Evolutionary conservation across 352 stramenopile genomes (phyloP), one percentile per base, ranked within the genome.

Genomic region (Pythium biforme): DNA sequence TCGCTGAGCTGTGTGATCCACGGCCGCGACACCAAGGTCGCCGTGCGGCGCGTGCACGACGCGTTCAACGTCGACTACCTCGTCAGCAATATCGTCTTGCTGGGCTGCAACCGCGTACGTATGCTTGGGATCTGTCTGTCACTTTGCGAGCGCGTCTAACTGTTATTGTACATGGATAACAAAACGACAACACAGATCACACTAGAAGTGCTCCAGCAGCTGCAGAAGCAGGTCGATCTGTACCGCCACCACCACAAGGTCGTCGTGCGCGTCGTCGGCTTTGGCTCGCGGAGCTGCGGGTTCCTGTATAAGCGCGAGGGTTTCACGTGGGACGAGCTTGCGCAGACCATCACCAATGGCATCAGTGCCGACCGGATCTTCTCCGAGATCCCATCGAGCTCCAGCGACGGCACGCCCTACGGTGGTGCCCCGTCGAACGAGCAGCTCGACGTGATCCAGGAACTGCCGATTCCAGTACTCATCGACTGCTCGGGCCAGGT

Each of bases 1-100:
- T 90, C 81, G 33, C 52, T 93, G 20, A 91, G 80, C 33, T 93
- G 83, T 65, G 76, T 93, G 27, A 89, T 93, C 53, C 73, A 73
- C 51, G 81, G 81, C 5, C 53, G 52, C 0, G 79, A 91, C 40
- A 93, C 83, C 0, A 93, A 93, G 58, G 62, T 93, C 34, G 81
- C 81, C 23, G 83, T 93, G 43, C 78, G 83, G 20, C 81, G 81
- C 39, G 79, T 93, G 4, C 83, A 93, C 29, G 83, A 93, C 52
- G 81, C 83, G 9, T 93, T 93, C 56, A 93, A 93, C 62, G 79
- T 88, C 29, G 83, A 90, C 27, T 79, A 87, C 54, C 54, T 90
- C 20, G 77, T 86, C n/a, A 84, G 75, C 23, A 93, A 86, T 63
- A 23, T 93, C 23, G 78, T 88, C 9, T 64, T 93, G 17, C 55